A percentile compares a stretch with the other conserved stretches of the same genome.
Evolutionary conservation across 1,284 basidiomycete genomes (phyloP).

Genomic region (Entoloma clypeatum): DNA sequence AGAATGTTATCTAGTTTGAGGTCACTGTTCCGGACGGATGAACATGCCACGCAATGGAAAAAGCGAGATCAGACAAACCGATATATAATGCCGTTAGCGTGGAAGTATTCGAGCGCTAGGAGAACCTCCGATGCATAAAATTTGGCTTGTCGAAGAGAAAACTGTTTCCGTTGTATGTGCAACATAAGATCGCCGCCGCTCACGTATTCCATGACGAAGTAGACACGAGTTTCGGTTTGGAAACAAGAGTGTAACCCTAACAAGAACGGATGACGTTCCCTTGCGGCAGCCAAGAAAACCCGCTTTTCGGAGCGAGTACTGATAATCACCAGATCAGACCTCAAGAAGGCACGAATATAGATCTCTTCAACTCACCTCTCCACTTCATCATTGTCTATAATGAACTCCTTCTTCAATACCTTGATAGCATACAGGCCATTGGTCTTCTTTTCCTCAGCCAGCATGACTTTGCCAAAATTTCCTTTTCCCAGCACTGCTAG

Average conservation of each 20-base stretch:
- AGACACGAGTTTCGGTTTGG: constrained; percentile 98
- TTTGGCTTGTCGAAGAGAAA: constrained; percentile 95
- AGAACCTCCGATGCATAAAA: constrained; percentile 99
- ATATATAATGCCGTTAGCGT: constrained; percentile 96
- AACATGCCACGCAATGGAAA: background rate
- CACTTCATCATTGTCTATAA: constrained; percentile 99
- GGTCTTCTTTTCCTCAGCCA: constrained; percentile 95
- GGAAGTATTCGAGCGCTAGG: constrained; percentile 97
- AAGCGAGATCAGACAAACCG: constrained; percentile 50
- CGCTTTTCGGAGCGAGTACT: constrained; percentile 99
- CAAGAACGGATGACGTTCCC: constrained; percentile 96
- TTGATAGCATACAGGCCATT: constrained; percentile 97
- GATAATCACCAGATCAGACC: constrained; percentile 12
- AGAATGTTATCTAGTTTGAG: constrained; percentile 99
- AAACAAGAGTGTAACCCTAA: constrained; percentile 98
- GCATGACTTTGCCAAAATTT: constrained; percentile 99
- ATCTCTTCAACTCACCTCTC: constrained; percentile 68
- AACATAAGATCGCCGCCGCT: constrained; percentile 94
- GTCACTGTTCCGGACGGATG: constrained; percentile 55
- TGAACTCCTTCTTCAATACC: constrained; percentile 99
- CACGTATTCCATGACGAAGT: constrained; percentile 93
- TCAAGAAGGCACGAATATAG: background rate
- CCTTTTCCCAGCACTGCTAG: constrained; percentile 97
- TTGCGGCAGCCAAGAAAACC: constrained; percentile 93
- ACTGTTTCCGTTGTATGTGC: constrained; percentile 92